Conservation (phyloP, 768 basidiomycete species). For the Tricholoma bakamatsutake region DNA sequence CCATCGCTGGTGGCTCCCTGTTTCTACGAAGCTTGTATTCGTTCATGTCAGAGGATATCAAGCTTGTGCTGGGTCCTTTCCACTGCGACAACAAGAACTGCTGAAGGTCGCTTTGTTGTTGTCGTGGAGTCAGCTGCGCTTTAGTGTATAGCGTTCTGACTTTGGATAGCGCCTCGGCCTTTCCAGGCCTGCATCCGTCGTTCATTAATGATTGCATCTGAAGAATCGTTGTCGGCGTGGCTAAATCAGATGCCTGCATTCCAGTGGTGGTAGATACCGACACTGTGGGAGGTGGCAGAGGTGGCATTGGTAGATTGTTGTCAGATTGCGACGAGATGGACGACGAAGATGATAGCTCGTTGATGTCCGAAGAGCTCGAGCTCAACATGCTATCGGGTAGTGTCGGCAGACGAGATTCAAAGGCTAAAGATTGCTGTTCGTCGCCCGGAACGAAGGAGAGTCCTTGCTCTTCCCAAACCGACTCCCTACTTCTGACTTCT, state of each 20-base stretch:
- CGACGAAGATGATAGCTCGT: neutral
- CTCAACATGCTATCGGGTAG: neutral
- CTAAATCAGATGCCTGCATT: neutral
- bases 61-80: constrained; percentile 2
- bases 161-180: constrained; percentile 4
- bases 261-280: neutral
- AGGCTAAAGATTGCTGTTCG: neutral
- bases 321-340: neutral
- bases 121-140: constrained; percentile 16
- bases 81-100: constrained; percentile 17
- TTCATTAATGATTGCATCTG: constrained; percentile 1
- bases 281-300: neutral
- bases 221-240: neutral
- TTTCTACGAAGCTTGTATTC: neutral
- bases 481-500: neutral
- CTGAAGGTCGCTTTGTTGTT: constrained; percentile 12
- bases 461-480: neutral
- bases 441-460: neutral
- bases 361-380: neutral
- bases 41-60: neutral
- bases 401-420: neutral
- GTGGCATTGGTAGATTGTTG: neutral
- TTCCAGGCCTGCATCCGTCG: neutral
- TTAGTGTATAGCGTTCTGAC: constrained; percentile 13
- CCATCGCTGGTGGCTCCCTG: neutral